These are phyloP conservation scores for Vanderwaltozyma yarrowii DNA, from an alignment of 805 yeast genomes.

Conservation along the genomic window DNA sequence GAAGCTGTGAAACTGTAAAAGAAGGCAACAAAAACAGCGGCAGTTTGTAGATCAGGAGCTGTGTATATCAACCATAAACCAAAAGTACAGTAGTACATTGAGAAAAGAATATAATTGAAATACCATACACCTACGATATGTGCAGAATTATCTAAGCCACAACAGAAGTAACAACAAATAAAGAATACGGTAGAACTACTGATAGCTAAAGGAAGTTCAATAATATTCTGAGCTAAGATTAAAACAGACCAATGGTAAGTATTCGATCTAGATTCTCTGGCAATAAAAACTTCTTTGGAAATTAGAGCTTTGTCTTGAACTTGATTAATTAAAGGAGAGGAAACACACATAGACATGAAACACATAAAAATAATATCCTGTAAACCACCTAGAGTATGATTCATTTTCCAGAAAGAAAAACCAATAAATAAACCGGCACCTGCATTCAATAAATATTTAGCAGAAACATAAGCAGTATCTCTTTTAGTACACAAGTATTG, in stretches of 20 bases:
- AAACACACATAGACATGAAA: slow-evolving; percentile 48
- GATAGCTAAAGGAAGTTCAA: slow-evolving; percentile 30
- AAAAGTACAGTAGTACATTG: slow-evolving; percentile 34
- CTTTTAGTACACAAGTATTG: slow-evolving; percentile 43
- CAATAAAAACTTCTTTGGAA: slow-evolving; percentile 32
- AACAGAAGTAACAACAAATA: slow-evolving; percentile 34
- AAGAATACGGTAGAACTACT: slow-evolving; percentile 25
- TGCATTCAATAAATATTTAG: slow-evolving; percentile 45
- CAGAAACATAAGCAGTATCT: slow-evolving; percentile 48
- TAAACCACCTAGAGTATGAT: slow-evolving; percentile 42
- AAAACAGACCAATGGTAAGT: slow-evolving; percentile 33
- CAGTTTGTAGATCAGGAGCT: slow-evolving; percentile 21
- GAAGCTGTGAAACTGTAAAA: slow-evolving; percentile 24
- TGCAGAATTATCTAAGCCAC: slow-evolving; percentile 22
- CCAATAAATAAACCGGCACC: slow-evolving; percentile 61
- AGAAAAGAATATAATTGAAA: slow-evolving; percentile 38
- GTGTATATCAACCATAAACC: slow-evolving; percentile 27
- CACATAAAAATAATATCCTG: slow-evolving; percentile 53
- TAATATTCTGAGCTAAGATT: slow-evolving; percentile 27
- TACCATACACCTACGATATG: slow-evolving; percentile 33
- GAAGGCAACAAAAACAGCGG: slow-evolving; percentile 19
- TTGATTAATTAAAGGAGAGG: slow-evolving; percentile 37
- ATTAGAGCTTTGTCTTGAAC: slow-evolving; percentile 30
- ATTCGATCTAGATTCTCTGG: slow-evolving; percentile 33
- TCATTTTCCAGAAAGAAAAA: slow-evolving; percentile 58